Percentiles rank a stretch among this genome's conserved stretches.
phyloP scores from a whole-genome alignment of 2,329 filamentous ascomycete species.

The Trichoderma sp. region DNA sequence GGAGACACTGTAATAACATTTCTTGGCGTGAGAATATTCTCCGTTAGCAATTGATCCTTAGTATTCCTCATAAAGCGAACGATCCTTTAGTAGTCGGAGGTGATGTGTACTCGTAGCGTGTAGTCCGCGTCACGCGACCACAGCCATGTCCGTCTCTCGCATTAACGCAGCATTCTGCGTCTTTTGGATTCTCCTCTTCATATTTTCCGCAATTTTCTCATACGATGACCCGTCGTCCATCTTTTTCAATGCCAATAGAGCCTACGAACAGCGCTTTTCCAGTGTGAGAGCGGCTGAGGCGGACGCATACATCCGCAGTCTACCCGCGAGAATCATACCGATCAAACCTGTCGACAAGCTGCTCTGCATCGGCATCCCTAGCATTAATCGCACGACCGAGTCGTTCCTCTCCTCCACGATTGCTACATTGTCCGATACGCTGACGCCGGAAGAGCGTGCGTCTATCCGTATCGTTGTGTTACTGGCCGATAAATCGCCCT shows the following conservation, averaged over 20 bases:
- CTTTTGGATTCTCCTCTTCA: slow-evolving; percentile 29
- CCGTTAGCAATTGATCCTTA: background rate
- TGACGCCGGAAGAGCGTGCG: slow-evolving; percentile 32
- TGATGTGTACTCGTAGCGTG: background rate
- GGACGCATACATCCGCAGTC: slow-evolving; percentile 25
- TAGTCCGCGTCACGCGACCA: background rate
- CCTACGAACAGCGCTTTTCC: slow-evolving; percentile 31
- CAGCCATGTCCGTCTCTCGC: slow-evolving; percentile 27
- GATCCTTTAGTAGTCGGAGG: background rate
- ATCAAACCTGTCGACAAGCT: slow-evolving; percentile 14
- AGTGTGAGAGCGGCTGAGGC: slow-evolving; percentile 28
- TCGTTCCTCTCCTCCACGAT: slow-evolving; percentile 32
- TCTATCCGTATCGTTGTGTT: slow-evolving; percentile 34
- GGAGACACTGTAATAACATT: background rate
- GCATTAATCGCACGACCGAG: slow-evolving; percentile 32
- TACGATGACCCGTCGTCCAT: slow-evolving; percentile 36
- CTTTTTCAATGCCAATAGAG: slow-evolving; percentile 31
- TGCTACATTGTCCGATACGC: slow-evolving; percentile 32
- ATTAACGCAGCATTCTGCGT: slow-evolving; percentile 34
- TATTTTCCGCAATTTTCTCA: slow-evolving; percentile 32
- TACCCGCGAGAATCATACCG: background rate
- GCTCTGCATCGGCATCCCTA: slow-evolving; percentile 37
- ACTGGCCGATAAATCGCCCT: slow-evolving; percentile 35
- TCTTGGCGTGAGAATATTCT: background rate
- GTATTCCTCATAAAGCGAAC: background rate